A percentile compares a stretch with the other conserved stretches of the same genome.
Evolutionary conservation across 441 rosid genomes (phyloP).

Genomic region (Syzygium malaccense): DNA sequence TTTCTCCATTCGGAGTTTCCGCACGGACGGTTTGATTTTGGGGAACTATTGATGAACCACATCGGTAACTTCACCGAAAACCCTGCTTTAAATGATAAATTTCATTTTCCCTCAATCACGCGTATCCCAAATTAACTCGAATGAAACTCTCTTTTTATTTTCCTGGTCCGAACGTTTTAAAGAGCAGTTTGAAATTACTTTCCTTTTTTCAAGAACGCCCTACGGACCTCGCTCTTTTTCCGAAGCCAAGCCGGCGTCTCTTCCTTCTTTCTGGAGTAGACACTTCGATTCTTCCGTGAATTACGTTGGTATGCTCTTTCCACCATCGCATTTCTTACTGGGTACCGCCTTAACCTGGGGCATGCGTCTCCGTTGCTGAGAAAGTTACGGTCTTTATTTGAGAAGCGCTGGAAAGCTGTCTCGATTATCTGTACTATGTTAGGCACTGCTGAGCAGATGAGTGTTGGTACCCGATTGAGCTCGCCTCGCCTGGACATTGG

Average conservation of each 20-base stretch:
- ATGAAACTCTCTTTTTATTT: too few relatives aligned
- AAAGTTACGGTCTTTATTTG: background rate
- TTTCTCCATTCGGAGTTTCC: too few relatives aligned
- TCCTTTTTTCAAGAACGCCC: too few relatives aligned
- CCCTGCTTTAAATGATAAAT: too few relatives aligned
- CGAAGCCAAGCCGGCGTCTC: background rate
- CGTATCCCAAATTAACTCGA: too few relatives aligned
- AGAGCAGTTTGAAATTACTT: too few relatives aligned
- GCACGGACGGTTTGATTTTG: too few relatives aligned
- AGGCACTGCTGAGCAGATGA: background rate
- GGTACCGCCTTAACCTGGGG: background rate
- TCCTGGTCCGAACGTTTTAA: too few relatives aligned
- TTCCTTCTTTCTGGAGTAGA: background rate
- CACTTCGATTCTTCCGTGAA: background rate
- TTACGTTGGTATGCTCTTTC: background rate
- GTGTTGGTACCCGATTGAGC: background rate
- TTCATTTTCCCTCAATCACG: too few relatives aligned
- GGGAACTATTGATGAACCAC: too few relatives aligned
- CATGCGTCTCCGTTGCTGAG: background rate
- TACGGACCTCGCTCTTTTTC: too few relatives aligned
- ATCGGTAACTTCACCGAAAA: too few relatives aligned
- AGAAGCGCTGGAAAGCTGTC: background rate
- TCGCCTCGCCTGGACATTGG: background rate
- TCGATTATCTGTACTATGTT: background rate
- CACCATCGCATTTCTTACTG: background rate